Base-by-base conservation (phyloP, 306 rosid species). In the Arachis hypogaea region DNA sequence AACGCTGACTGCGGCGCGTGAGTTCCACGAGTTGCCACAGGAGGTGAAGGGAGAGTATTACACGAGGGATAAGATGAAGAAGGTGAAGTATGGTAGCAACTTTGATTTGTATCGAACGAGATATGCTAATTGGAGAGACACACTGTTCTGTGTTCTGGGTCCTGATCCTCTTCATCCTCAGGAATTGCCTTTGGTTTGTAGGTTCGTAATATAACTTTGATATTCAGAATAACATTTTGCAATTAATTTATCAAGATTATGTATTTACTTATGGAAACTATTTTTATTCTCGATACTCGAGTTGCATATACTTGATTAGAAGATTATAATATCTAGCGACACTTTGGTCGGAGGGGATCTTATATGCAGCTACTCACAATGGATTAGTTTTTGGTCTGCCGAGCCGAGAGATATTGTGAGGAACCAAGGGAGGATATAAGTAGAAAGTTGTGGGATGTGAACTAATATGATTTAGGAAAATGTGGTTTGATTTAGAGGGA, bases 41-140 rank as follows among this genome's bases (percentile, higher is more conserved):
- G 82, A 76, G 70, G 22, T 55, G 73, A 79, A 40, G 43, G 67
- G 9, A 1, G 49, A 62, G 47, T 83, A 78, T 41, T 79, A 82
- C 4, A 65, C 10, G 3, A 71, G 76, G 60, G 76, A 78, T 33
- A 14, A 0, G 42, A 55, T 0, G 78, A 66, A 44, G 38, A 83
- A 60, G 52, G 83, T 83, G 65, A 75, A 47, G 64, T 75, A 51
- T 42, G 12, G 47, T 9, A 79, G 83, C 54, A 83, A 83, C 76
- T 79, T 71, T 6, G 83, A 79, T 61, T 30, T 83, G 76, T 79
- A 79, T 14, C 28, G 3, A 1, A 60, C 81, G 0, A 79, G 16
- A 10, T 66, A 44, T 54, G 83, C 81, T n/a, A 79, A 71, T 16
- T 71, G 86, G 81, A 75, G 73, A 46, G 83, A 83, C 22, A 55